These are phyloP conservation scores for Penicillium diatomitis DNA, from an alignment of 495 filamentous ascomycete species.

Conservation along the genomic window DNA sequence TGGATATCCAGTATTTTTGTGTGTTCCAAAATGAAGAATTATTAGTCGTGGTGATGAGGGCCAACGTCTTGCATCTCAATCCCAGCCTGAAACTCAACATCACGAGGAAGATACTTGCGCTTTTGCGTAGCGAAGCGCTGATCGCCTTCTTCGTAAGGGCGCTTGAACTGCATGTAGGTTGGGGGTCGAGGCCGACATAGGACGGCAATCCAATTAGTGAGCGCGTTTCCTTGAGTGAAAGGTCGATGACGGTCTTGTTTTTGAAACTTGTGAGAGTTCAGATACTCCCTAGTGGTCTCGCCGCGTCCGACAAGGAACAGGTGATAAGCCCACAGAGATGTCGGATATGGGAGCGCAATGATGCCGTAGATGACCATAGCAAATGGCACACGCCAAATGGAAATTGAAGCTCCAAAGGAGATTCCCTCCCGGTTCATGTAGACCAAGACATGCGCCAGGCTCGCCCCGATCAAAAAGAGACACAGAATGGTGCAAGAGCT, in stretches of 20 bases:
- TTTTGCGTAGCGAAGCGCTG: conserved; percentile 64
- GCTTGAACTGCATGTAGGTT: conserved; percentile 84
- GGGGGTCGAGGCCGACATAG: conserved; percentile 77
- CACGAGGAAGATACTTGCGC: conserved; percentile 43
- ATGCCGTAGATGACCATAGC: conserved; percentile 81
- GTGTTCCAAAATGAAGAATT: background rate
- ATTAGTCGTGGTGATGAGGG: conserved; percentile 11
- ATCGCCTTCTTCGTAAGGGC: conserved; percentile 67
- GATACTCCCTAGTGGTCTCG: conserved; percentile 91
- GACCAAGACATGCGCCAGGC: conserved; percentile 67
- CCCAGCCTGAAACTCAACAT: conserved; percentile 43
- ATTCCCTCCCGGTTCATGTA: conserved; percentile 52
- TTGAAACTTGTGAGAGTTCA: conserved; percentile 89
- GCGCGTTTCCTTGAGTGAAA: conserved; percentile 68
- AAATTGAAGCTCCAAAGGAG: conserved; percentile 58
- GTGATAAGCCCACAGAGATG: conserved; percentile 79
- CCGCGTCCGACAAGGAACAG: conserved; percentile 80
- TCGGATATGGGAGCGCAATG: conserved; percentile 68
- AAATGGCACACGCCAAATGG: conserved; percentile 67
- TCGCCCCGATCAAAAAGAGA: conserved; percentile 65
- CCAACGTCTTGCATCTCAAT: conserved; percentile 54
- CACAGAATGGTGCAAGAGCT: conserved; percentile 64
- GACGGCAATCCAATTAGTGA: conserved; percentile 75
- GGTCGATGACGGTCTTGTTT: conserved; percentile 87
- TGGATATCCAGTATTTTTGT: too few species aligned